These are phyloP conservation scores for Aphanomyces cochlioides DNA, from an alignment of 352 stramenopile genomes.

Conservation along the genomic window DNA sequence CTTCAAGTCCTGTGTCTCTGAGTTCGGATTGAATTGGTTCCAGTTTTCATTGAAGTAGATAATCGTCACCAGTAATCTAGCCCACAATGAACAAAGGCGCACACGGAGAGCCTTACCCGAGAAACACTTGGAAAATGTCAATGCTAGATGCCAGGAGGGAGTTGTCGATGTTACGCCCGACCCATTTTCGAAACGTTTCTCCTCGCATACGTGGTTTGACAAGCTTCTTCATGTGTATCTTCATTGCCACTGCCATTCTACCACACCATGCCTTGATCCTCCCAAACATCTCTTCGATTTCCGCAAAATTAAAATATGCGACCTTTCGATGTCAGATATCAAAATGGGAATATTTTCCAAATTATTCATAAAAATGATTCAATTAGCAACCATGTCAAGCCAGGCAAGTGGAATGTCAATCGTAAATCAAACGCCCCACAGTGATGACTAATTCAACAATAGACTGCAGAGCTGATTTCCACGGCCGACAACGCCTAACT, in stretches of 20 bases:
- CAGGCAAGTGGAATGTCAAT: not conserved
- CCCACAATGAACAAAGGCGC: not conserved
- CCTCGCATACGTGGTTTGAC: constrained; percentile 24
- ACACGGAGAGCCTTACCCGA: not conserved
- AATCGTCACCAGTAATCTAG: constrained; percentile 17
- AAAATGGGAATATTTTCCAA: not conserved
- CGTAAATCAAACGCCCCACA: not conserved
- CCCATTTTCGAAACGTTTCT: constrained; percentile 23
- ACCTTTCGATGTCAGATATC: not conserved
- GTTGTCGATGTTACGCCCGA: constrained; percentile 30
- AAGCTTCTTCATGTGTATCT: constrained; percentile 17
- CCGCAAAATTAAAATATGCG: not conserved
- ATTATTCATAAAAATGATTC: not conserved
- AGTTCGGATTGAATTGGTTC: not conserved
- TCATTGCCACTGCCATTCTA: not conserved
- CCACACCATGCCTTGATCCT: not conserved
- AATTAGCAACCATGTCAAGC: not conserved
- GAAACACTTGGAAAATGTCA: constrained; percentile 25
- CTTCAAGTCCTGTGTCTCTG: not conserved
- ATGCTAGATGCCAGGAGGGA: constrained; percentile 17
- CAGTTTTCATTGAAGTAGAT: constrained; percentile 28
- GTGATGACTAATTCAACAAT: no score
- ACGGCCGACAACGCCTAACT: not conserved
- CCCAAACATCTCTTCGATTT: not conserved
- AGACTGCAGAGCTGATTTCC: not conserved